phyloP scores from a whole-genome alignment of 148 eudicot genomes.

The Simmondsia chinensis region DNA sequence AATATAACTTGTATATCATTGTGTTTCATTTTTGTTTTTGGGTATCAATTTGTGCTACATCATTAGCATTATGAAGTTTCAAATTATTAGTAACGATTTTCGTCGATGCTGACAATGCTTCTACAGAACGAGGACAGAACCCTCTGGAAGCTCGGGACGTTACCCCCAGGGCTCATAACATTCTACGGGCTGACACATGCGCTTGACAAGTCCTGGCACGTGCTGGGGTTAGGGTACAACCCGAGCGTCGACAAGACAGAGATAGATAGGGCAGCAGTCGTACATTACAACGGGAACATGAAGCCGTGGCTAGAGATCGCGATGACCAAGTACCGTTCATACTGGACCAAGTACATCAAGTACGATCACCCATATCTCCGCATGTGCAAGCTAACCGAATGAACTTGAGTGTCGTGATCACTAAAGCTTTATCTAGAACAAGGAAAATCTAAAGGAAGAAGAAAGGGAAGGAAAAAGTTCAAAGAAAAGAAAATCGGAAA shows the following conservation, averaged over 20 bases:
- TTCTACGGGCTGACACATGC: conserved; percentile 72
- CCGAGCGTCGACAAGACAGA: conserved; percentile 55
- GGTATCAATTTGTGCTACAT: too few species aligned
- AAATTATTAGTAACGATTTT: too few species aligned
- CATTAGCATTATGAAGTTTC: too few species aligned
- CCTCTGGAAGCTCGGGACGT: conserved; percentile 87
- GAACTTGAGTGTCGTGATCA: conserved; percentile 7
- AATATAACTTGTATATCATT: too few species aligned
- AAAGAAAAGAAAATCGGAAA: too few species aligned
- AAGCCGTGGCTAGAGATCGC: conserved; percentile 95
- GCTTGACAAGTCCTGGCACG: conserved; percentile 81
- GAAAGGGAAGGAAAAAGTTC: too few species aligned
- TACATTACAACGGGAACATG: conserved; percentile 92
- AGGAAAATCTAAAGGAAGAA: too few species aligned
- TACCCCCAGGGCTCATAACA: conserved; percentile 88
- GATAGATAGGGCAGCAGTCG: conserved; percentile 76
- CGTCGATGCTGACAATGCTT: conserved; percentile 9
- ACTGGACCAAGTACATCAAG: conserved; percentile 79
- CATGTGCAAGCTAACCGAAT: conserved; percentile 56
- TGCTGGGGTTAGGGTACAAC: conserved; percentile 86
- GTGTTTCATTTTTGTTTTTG: too few species aligned
- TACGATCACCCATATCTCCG: conserved; percentile 70
- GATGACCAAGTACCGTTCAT: conserved; percentile 60
- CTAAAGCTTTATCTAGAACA: too few species aligned
- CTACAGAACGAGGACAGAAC: conserved; percentile 71